Percentiles rank a stretch among this genome's conserved stretches.
Conservation (phyloP, 2,329 filamentous ascomycete genomes). For the Pseudogymnoascus sp. region DNA sequence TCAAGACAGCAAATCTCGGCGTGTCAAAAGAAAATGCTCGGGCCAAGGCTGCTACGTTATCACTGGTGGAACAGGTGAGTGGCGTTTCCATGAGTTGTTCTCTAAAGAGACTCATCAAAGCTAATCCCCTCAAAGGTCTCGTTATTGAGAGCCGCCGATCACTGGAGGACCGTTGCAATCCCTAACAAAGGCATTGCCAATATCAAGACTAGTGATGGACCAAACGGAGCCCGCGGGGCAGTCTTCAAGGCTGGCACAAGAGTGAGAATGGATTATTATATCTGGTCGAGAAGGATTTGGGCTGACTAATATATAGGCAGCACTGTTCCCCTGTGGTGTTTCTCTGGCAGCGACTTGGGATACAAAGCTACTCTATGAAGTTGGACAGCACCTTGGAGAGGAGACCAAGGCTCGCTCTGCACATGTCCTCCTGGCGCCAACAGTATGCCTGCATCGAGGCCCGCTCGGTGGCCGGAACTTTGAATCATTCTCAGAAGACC, state of each 20-base stretch:
- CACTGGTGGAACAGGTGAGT: conserved; percentile 30
- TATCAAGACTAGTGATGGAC: conserved; percentile 63
- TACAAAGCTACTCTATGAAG: conserved; percentile 58
- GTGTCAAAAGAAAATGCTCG: conserved; percentile 18
- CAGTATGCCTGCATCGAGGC: conserved; percentile 75
- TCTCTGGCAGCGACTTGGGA: conserved; percentile 79
- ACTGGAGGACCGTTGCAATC: conserved; percentile 63
- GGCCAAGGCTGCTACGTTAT: conserved; percentile 25
- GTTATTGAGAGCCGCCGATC: conserved; percentile 56
- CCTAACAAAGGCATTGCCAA: conserved; percentile 57
- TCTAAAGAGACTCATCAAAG: not conserved
- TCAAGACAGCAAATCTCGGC: conserved; percentile 15
- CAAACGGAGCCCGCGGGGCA: conserved; percentile 63
- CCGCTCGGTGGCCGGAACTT: conserved; percentile 82
- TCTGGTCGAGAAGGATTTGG: not conserved
- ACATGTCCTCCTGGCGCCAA: conserved; percentile 68
- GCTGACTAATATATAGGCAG: conserved; percentile 46
- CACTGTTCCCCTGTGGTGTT: conserved; percentile 72
- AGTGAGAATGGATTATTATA: conserved; percentile 32
- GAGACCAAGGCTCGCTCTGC: conserved; percentile 69
- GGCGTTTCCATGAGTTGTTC: too few species aligned
- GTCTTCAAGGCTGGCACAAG: conserved; percentile 63
- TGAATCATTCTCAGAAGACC: conserved; percentile 81
- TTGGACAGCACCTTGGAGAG: conserved; percentile 64
- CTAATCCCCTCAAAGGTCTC: conserved; percentile 43